A percentile compares a stretch with the other conserved stretches of the same genome.
phyloP scores from a whole-genome alignment of 345 rosid species.

The Syzygium jambos region DNA sequence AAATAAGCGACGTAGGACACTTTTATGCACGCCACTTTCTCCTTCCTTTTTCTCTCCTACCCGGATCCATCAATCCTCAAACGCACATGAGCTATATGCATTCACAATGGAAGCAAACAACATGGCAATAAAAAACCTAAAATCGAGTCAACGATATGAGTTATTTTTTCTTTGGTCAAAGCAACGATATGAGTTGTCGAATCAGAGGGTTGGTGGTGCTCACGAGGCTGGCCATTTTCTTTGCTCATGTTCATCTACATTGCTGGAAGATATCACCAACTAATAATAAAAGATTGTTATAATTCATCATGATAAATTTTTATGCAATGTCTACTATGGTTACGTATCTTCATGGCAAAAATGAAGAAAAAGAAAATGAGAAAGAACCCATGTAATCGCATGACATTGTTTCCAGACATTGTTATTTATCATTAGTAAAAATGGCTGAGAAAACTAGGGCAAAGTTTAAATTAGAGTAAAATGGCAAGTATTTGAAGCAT shows the following conservation, averaged over 20 bases:
- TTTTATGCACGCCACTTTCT: background rate
- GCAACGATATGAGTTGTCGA: background rate
- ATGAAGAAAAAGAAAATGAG: background rate
- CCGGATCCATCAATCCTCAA: background rate
- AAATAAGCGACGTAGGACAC: background rate
- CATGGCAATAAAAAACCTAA: background rate
- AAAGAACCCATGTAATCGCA: background rate
- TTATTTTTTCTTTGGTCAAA: background rate
- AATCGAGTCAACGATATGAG: background rate
- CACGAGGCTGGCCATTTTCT: background rate
- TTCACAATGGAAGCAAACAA: background rate
- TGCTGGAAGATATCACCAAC: background rate
- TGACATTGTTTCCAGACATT: background rate
- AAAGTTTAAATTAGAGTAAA: background rate
- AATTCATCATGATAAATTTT: background rate
- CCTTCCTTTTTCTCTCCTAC: background rate
- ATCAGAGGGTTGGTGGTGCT: background rate
- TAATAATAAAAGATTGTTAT: background rate
- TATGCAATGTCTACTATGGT: background rate
- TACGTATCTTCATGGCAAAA: background rate
- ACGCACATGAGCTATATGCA: background rate
- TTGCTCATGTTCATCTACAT: background rate
- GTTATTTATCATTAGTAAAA: background rate
- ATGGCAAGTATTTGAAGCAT: background rate
- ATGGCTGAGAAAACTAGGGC: background rate